Evolutionary conservation across 768 basidiomycete species (phyloP), one percentile per base, ranked within the genome.

Genomic region (Pluteus cervinus): DNA sequence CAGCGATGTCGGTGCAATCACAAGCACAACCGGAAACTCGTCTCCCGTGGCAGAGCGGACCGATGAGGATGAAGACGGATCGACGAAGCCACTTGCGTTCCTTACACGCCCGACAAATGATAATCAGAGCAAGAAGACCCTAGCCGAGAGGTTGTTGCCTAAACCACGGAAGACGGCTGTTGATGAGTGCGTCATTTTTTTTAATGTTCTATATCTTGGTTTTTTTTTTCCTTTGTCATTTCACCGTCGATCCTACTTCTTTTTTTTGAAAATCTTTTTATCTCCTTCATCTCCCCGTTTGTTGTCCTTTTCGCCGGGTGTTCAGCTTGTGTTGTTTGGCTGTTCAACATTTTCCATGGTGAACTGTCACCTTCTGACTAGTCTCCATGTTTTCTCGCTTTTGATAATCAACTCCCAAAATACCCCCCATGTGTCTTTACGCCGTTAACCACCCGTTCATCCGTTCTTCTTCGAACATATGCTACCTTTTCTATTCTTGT

Each of bases 141-240:
- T 84, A 5, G 79, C 79, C 2, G 82, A 86, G 57, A 71, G 68
- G 52, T 51, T 80, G 40, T 53, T 79, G n/a, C 76, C 81, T 10
- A 82, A 76, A 47, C 68, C 80, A 14, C 62, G 68, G 37, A 77
- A 77, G 51, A 83, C 83, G 3, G 71, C 62, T 10, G 75, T 83
- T 18, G 83, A 86, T 36, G 83, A 82, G 86, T 58, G 37, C 43
- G 47, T 46, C 24, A 24, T 35, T 40, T 33, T 32, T 11, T 30
- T 50, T 25, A 21, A 14, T 29, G 40, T 26, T 44, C 43, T 42
- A 32, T 7, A 14, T 30, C 12, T 14, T 25, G 17, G 28, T 25
- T 25, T 7, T 16, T 33, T 39, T 30, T 24, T 34, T 37, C 24
- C 26, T 39, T 49, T 26, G 4, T 22, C 29, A 21, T 35, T 20